These are phyloP conservation scores for Gleditsia sinensis DNA, from an alignment of 306 rosid genomes.

Conservation along the genomic window DNA sequence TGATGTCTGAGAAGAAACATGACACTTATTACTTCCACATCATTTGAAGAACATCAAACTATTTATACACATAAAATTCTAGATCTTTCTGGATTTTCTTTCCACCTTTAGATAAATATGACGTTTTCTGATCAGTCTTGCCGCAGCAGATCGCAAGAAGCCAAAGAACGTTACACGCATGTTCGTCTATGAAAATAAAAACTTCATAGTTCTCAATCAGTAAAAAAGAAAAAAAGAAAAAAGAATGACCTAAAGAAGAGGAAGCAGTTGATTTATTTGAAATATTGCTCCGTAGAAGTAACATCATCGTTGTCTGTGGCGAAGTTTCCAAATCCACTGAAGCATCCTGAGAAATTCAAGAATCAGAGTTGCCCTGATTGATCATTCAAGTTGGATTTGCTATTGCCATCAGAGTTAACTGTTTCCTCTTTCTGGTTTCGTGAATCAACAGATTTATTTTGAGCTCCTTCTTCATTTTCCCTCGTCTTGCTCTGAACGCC, in stretches of 20 bases:
- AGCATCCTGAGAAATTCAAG: constrained; percentile 60
- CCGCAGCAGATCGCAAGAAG: not conserved
- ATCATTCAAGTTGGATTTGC: constrained; percentile 37
- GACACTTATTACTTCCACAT: constrained; percentile 18
- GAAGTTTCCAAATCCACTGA: constrained; percentile 70
- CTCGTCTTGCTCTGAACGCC: constrained; percentile 40
- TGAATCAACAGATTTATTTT: constrained; percentile 45
- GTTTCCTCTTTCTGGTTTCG: constrained; percentile 49
- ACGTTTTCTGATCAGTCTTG: not conserved
- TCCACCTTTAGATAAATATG: not conserved
- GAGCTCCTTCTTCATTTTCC: constrained; percentile 40
- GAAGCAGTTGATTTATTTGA: constrained; percentile 26
- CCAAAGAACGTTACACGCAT: constrained; percentile 12
- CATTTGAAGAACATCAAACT: constrained; percentile 30
- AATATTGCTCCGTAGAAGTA: constrained; percentile 55
- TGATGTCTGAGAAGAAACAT: constrained; percentile 10
- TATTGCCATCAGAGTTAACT: constrained; percentile 26
- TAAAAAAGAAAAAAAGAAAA: constrained; percentile 5
- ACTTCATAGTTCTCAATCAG: constrained; percentile 32
- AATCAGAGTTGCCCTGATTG: constrained; percentile 42
- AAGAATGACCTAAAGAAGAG: constrained; percentile 26
- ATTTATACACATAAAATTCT: constrained; percentile 32
- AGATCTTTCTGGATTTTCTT: constrained; percentile 25
- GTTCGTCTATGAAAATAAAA: not conserved
- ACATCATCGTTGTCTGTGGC: constrained; percentile 55